Percentiles rank a stretch among this genome's conserved stretches.
phyloP scores from a whole-genome alignment of 129 eudicot genomes.

The Flaveria robusta region DNA sequence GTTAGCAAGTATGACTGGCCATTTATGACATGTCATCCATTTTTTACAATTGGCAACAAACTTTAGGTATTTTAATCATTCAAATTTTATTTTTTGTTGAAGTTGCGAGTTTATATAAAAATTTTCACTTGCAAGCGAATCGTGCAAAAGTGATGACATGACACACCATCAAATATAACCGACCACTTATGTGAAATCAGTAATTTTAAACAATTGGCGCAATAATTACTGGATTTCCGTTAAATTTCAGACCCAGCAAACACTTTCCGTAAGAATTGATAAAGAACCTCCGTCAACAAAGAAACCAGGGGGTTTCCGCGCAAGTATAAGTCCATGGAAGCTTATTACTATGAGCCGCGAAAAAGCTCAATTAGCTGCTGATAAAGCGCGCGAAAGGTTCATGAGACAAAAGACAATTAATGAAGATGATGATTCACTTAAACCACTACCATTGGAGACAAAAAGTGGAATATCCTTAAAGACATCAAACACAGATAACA shows the following conservation, averaged over 20 bases:
- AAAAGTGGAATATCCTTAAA: conserved; percentile 59
- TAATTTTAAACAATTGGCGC: background rate
- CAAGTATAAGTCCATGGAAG: conserved; percentile 90
- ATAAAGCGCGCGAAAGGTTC: conserved; percentile 77
- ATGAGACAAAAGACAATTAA: conserved; percentile 38
- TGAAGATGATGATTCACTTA: conserved; percentile 45
- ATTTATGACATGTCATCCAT: background rate
- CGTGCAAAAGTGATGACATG: background rate
- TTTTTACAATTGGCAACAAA: background rate
- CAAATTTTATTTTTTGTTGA: too few relatives aligned
- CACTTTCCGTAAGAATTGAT: conserved; percentile 66
- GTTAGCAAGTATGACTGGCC: too few relatives aligned
- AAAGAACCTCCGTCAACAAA: conserved; percentile 50
- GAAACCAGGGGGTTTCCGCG: conserved; percentile 67
- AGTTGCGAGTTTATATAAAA: too few relatives aligned
- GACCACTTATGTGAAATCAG: background rate
- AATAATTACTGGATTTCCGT: background rate
- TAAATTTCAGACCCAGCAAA: conserved; percentile 51
- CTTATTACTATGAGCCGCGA: conserved; percentile 75
- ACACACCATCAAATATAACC: background rate
- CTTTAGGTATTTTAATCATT: background rate
- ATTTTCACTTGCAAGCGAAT: background rate
- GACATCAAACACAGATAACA: conserved; percentile 31
- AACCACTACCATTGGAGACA: conserved; percentile 72
- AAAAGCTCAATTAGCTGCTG: conserved; percentile 81